Evolutionary conservation across 1,139 yeast species (phyloP), one percentile per base, ranked within the genome.

Genomic region (Magnusiomyces suaveolens): DNA sequence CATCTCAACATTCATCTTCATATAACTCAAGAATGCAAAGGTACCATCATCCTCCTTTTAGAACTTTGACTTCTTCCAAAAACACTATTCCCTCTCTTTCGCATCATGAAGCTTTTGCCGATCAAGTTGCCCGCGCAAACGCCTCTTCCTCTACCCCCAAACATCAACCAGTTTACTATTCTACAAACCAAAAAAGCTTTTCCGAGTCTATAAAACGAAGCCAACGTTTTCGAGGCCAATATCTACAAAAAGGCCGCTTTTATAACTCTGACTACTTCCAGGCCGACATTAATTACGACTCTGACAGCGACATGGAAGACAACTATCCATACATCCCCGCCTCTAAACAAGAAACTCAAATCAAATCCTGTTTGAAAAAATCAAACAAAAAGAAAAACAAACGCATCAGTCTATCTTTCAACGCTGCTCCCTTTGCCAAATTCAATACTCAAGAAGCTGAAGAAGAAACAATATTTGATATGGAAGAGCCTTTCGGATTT

Each of bases 31-130:
- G n/a, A n/a, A n/a, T n/a, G n/a, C n/a, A n/a, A n/a, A n/a, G n/a
- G n/a, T 36, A 46, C 58, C 8, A 52, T 52, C 29, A 21, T 32
- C 43, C 43, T 38, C 43, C 43, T 10, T n/a, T 14, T n/a, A 12
- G 43, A 8, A 12, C 18, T 16, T 10, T 18, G 6, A 12, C 18
- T 38, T 38, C 43, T 29, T 29, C 36, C 12, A 12, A 29, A 12
- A 6, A 12, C 36, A 29, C 6, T 29, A 6, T 29, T 29, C 36
- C n/a, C n/a, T n/a, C 6, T 8, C 6, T 29, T 6, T 29, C 36
- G 12, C 12, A 29, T 12, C 6, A 6, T 12, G 43, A 38, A 38
- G 16, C 43, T 6, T 38, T 38, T 38, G 8, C 18, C 43, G 43
- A 38, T 38, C 43, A 38, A 38, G 43, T 38, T n/a, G 6, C 4